A percentile compares a stretch with the other conserved stretches of the same genome.
Conservation (phyloP, 2,329 filamentous ascomycete genomes). For the Apiospora sp. region DNA sequence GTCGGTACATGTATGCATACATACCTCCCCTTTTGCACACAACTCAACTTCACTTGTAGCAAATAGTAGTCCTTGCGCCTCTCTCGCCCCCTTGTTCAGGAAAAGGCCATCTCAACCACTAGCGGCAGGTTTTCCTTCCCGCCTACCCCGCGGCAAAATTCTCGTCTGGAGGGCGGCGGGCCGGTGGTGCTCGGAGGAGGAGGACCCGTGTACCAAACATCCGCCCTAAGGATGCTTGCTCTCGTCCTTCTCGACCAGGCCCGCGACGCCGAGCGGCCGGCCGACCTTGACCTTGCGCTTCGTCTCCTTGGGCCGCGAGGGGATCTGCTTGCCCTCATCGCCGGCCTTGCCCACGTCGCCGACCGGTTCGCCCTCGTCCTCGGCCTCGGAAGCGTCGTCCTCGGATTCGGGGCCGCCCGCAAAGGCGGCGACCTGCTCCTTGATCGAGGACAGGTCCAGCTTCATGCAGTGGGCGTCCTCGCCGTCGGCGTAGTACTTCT, state of each 20-base stretch:
- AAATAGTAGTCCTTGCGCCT: neutral
- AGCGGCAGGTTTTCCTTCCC: neutral
- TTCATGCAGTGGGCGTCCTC: constrained; percentile 97
- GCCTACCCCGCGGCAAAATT: no score
- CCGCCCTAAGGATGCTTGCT: constrained; percentile 51
- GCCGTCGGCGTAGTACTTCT: constrained; percentile 95
- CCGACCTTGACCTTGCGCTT: constrained; percentile 90
- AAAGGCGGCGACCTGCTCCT: constrained; percentile 60
- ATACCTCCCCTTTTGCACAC: neutral
- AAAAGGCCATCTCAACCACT: neutral
- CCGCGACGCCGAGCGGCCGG: constrained; percentile 78
- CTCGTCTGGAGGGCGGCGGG: no score
- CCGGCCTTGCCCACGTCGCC: constrained; percentile 70
- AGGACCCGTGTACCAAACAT: neutral
- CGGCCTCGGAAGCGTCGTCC: constrained; percentile 35
- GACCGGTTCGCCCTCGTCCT: constrained; percentile 73
- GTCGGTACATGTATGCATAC: neutral
- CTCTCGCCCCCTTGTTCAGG: no score
- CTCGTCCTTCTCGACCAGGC: constrained; percentile 77
- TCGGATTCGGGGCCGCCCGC: constrained; percentile 54
- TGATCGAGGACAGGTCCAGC: constrained; percentile 74
- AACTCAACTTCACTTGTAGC: neutral
- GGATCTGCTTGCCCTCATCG: constrained; percentile 37
- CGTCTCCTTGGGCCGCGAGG: constrained; percentile 55
- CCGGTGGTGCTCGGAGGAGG: no score